A percentile compares a stretch with the other conserved stretches of the same genome.
These are phyloP conservation scores for Leccinum laetum DNA, from an alignment of 1,284 basidiomycete species.

Conservation along the genomic window DNA sequence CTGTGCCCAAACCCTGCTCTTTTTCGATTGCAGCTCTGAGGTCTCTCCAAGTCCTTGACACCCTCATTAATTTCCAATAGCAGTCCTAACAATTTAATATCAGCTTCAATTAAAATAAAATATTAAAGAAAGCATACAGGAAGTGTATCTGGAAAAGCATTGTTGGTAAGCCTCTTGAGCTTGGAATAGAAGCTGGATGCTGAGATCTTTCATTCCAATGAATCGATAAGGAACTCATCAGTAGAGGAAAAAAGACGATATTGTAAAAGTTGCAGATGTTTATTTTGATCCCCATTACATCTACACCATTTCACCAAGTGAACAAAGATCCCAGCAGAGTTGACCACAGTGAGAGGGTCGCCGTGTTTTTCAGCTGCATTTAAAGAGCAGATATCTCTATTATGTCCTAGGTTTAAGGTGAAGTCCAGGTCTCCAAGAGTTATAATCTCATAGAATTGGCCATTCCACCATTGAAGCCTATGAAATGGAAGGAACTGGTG, in stretches of 20 bases:
- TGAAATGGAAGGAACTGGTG: slow-evolving; percentile 7
- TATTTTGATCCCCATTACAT: slow-evolving; percentile 1
- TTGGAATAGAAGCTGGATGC: slow-evolving; percentile 28
- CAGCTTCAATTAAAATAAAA: too few relatives aligned
- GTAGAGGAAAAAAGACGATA: slow-evolving; percentile 26
- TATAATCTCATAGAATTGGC: slow-evolving; percentile 5
- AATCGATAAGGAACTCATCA: slow-evolving; percentile 28
- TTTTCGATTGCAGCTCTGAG: slow-evolving; percentile 5
- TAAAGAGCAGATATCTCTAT: background rate
- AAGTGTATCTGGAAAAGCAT: slow-evolving; percentile 21
- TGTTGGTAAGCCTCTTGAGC: slow-evolving; percentile 23
- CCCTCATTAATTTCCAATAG: slow-evolving; percentile 13
- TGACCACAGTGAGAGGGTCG: background rate
- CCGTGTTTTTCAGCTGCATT: background rate
- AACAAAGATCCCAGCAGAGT: slow-evolving; percentile 9
- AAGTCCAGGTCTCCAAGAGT: background rate
- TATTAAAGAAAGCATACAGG: slow-evolving; percentile 12
- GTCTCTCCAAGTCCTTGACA: background rate
- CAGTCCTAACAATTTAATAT: slow-evolving; percentile 2
- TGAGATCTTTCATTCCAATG: slow-evolving; percentile 28
- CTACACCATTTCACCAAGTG: slow-evolving; percentile 10
- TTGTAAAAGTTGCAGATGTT: slow-evolving; percentile 13
- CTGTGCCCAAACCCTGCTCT: slow-evolving; percentile 9
- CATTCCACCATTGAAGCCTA: slow-evolving; percentile 8
- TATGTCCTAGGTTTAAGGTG: slow-evolving; percentile 7